Percentiles rank a stretch among this genome's conserved stretches.
phyloP scores from a whole-genome alignment of 78 protist genomes.

The Dictyostelium intermedium region DNA sequence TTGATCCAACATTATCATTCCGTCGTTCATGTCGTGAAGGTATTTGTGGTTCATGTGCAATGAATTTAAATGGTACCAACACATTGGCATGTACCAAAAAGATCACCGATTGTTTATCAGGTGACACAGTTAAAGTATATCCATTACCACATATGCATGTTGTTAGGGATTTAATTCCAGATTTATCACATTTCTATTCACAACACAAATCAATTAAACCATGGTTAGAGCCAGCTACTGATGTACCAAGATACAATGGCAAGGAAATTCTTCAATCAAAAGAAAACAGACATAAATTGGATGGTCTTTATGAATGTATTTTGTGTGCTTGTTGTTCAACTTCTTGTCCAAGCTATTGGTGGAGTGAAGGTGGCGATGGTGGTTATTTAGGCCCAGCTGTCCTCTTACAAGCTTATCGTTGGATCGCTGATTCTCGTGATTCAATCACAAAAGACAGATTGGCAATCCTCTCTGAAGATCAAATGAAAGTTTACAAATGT shows the following conservation, averaged over 20 bases:
- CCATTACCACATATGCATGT: conserved; percentile 96
- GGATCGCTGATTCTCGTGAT: conserved; percentile 87
- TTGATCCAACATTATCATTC: conserved; percentile 94
- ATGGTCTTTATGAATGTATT: conserved; percentile 96
- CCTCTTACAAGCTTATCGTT: conserved; percentile 90
- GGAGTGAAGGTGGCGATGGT: conserved; percentile 89
- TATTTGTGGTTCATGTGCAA: conserved; percentile 96
- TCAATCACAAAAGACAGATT: conserved; percentile 36
- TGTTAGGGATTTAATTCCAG: conserved; percentile 91
- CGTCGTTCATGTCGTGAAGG: conserved; percentile 95
- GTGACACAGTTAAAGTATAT: conserved; percentile 76
- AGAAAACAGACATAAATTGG: conserved; percentile 90
- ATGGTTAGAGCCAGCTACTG: conserved; percentile 84
- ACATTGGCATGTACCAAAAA: conserved; percentile 90
- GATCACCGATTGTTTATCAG: conserved; percentile 63
- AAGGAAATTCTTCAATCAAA: conserved; percentile 68
- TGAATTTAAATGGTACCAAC: conserved; percentile 92
- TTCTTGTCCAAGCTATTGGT: conserved; percentile 96
- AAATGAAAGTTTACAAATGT: conserved; percentile 87
- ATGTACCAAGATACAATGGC: conserved; percentile 74
- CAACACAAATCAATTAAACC: conserved; percentile 91
- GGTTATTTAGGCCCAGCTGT: conserved; percentile 95
- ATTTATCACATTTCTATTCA: conserved; percentile 89
- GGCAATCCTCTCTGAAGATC: conserved; percentile 58
- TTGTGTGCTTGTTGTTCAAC: conserved; percentile 96